Evolutionary conservation across 208 protist species (phyloP).

Genomic region (Acanthamoeba lenticulata): DNA sequence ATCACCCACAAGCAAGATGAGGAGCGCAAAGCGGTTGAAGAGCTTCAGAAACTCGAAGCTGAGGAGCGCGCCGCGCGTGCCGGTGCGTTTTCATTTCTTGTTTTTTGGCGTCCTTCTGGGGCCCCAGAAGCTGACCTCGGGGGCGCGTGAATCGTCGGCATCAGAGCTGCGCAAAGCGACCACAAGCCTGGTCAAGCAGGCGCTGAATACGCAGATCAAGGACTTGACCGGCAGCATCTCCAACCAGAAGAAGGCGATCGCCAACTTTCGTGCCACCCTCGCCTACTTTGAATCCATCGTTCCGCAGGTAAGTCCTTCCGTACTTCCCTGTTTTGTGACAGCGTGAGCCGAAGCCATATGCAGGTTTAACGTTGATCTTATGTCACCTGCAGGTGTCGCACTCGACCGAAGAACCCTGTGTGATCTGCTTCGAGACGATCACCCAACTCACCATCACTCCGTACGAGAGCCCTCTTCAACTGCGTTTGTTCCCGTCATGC

Average conservation of each 20-base stretch:
- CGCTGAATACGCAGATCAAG: neutral
- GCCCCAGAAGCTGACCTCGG: too few species aligned
- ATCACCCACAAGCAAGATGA: neutral
- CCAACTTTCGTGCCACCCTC: neutral
- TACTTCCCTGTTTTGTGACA: neutral
- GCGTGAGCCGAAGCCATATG: too few species aligned
- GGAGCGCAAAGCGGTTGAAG: neutral
- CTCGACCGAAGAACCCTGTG: constrained; percentile 23
- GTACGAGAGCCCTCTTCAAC: neutral
- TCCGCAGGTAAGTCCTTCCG: neutral
- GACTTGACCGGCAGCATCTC: neutral
- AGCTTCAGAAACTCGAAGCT: neutral
- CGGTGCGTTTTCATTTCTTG: too few species aligned
- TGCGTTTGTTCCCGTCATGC: neutral
- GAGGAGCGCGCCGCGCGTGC: neutral
- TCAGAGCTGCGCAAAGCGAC: neutral
- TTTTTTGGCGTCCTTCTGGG: too few species aligned
- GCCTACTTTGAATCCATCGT: neutral
- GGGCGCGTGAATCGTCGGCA: too few species aligned
- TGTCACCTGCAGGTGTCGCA: neutral
- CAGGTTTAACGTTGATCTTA: neutral
- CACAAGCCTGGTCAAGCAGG: neutral
- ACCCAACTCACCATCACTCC: neutral
- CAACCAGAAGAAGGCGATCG: neutral
- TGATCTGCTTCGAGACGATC: constrained; percentile 64